phyloP scores from a whole-genome alignment of 371 early-diverging fungal genomes.

The Pancytospora epiphaga region DNA sequence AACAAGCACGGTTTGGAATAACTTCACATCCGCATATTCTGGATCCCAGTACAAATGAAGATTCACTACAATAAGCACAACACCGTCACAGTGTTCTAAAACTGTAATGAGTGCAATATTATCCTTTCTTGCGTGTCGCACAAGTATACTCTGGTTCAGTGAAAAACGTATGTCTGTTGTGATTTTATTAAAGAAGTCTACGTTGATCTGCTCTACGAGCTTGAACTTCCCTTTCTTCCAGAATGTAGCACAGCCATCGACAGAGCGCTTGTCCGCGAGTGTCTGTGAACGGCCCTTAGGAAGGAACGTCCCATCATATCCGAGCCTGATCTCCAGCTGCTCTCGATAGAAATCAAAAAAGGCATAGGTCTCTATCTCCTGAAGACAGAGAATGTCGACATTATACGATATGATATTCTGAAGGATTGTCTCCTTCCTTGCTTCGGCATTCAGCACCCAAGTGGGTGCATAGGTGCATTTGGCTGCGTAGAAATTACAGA shows the following conservation, averaged over 20 bases:
- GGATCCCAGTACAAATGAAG: constrained; percentile 64
- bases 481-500: constrained; percentile 79
- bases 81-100: constrained; percentile 63
- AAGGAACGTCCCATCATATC: constrained; percentile 79
- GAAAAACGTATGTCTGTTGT: constrained; percentile 73
- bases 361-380: constrained; percentile 63
- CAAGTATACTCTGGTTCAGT: constrained; percentile 77
- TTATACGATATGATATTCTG: constrained; percentile 73
- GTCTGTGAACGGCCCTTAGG: constrained; percentile 80
- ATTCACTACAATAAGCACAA: constrained; percentile 70
- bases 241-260: constrained; percentile 94
- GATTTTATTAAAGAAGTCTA: constrained; percentile 83
- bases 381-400: constrained; percentile 84
- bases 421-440: constrained; percentile 76
- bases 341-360: constrained; percentile 71
- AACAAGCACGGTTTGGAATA: constrained; percentile 84
- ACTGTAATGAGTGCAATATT: constrained; percentile 78
- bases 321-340: constrained; percentile 47
- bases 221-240: constrained; percentile 70
- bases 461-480: constrained; percentile 85
- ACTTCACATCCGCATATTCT: constrained; percentile 80
- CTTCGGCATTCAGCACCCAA: constrained; percentile 84
- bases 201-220: constrained; percentile 67
- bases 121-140: constrained; percentile 79
- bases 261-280: constrained; percentile 72